Evolutionary conservation across 1,139 yeast genomes (phyloP), one percentile per base, ranked within the genome.

Genomic region (Saccharomyces hybrid): DNA sequence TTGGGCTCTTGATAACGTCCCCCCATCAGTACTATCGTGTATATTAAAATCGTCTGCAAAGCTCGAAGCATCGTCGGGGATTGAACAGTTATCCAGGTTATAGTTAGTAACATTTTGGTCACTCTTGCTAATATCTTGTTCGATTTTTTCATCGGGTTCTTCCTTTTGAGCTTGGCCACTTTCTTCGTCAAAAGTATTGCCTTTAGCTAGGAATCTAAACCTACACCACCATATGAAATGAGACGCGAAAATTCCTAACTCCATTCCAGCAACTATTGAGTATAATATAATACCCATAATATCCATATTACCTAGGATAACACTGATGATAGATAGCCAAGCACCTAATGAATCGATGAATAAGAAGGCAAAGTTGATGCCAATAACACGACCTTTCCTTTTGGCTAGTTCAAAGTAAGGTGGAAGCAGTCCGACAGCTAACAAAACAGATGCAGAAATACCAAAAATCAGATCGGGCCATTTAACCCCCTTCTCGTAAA

Each of bases 401-500:
- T 88, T 88, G 41, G 82, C 81, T 41, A 91, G 74, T 67, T 91
- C 98, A 63, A 83, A 83, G 69, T 90, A 91, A 4, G 97, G 97
- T 0, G 97, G 97, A 2, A 91, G 64, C 48, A 91, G 75, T 0
- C 98, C 98, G 2, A 80, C 64, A 0, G 88, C 96, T 28, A 91
- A 74, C 27, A 88, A 69, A 0, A 90, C 75, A 0, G 95, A 82
- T 0, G 97, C 97, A 46, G 88, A 60, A 14, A 88, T 78, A 16
- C 97, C 98, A 57, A 88, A 78, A 48, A 90, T 76, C 41, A 88
- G 70, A 65, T 83, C 78, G 6, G 97, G 97, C 95, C 96, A 90
- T 32, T 74, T 72, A 1, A 58, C 64, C 0, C 75, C 76, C 6
- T 73, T 77, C 8, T 71, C 69, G 65, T 88, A 79, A 1, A 88